phyloP scores from a whole-genome alignment of 2,329 filamentous ascomycete species.

The Epicoccum sorghinum region DNA sequence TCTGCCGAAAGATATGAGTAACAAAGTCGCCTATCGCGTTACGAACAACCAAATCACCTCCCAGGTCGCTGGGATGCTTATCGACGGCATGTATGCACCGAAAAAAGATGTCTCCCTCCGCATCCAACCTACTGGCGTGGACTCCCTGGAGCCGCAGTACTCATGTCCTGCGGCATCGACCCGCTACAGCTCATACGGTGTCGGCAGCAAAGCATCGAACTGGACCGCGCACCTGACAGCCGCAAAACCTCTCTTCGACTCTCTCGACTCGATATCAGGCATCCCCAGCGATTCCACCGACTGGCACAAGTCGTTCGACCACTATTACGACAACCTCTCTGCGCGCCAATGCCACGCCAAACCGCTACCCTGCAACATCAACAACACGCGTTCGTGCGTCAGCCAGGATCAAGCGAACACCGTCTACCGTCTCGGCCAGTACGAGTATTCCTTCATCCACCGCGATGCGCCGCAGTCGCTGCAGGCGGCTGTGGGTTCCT shows the following conservation, averaged over 20 bases:
- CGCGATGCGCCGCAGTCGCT: constrained; percentile 70
- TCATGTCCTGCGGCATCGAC: constrained; percentile 61
- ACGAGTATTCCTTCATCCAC: constrained; percentile 81
- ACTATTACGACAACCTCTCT: constrained; percentile 85
- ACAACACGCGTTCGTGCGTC: constrained; percentile 63
- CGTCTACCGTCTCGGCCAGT: constrained; percentile 78
- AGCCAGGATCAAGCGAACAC: constrained; percentile 66
- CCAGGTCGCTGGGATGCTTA: constrained; percentile 77
- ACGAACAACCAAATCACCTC: constrained; percentile 84
- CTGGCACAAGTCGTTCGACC: constrained; percentile 77
- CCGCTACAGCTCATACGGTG: constrained; percentile 54
- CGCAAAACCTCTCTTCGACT: constrained; percentile 60
- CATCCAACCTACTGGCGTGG: constrained; percentile 63
- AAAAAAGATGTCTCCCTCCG: constrained; percentile 43
- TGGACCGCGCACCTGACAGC: constrained; percentile 71
- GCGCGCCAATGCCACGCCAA: constrained; percentile 77
- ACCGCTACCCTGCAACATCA: constrained; percentile 70
- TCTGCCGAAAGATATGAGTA: constrained; percentile 60
- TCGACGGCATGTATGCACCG: constrained; percentile 65
- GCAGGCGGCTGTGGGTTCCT: constrained; percentile 64
- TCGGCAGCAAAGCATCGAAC: constrained; percentile 49
- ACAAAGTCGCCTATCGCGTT: constrained; percentile 68
- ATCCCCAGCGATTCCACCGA: constrained; percentile 61
- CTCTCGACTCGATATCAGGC: constrained; percentile 72
- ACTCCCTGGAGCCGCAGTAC: constrained; percentile 78